A percentile compares a stretch with the other conserved stretches of the same genome.
Evolutionary conservation across 768 basidiomycete genomes (phyloP).

Genomic region (Hericium erinaceus): DNA sequence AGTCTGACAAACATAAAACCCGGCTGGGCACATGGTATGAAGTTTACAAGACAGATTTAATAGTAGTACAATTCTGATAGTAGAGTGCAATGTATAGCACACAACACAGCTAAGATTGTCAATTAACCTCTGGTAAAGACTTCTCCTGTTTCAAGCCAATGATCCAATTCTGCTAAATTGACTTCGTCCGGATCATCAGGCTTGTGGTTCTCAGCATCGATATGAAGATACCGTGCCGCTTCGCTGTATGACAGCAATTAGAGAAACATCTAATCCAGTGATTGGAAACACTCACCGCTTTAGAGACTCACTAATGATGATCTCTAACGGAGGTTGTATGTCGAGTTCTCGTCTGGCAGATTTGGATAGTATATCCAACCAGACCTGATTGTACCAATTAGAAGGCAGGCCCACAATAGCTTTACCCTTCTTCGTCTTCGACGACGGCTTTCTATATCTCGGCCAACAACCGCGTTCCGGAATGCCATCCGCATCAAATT

Average conservation of each 20-base stretch:
- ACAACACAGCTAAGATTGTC: too few relatives aligned
- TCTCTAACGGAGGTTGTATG: background rate
- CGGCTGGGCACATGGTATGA: too few relatives aligned
- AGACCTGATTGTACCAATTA: background rate
- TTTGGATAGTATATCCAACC: background rate
- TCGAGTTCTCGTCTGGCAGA: background rate
- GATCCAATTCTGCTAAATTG: background rate
- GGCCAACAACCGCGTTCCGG: background rate
- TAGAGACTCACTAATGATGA: background rate
- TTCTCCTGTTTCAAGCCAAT: background rate
- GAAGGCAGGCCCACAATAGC: background rate
- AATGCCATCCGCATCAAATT: background rate
- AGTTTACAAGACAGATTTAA: too few relatives aligned
- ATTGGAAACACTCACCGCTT: background rate
- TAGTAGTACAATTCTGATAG: too few relatives aligned
- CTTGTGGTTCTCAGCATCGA: background rate
- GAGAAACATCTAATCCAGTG: background rate
- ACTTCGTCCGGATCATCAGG: background rate
- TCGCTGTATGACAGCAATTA: background rate
- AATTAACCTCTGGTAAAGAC: background rate
- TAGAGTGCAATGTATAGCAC: too few relatives aligned
- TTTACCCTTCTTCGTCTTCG: background rate
- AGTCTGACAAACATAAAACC: too few relatives aligned
- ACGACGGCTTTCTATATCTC: background rate
- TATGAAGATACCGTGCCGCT: background rate